A percentile compares a stretch with the other conserved stretches of the same genome.
These are phyloP conservation scores for Sporothrix variecibatus DNA, from an alignment of 2,329 filamentous ascomycete species.

Conservation along the genomic window DNA sequence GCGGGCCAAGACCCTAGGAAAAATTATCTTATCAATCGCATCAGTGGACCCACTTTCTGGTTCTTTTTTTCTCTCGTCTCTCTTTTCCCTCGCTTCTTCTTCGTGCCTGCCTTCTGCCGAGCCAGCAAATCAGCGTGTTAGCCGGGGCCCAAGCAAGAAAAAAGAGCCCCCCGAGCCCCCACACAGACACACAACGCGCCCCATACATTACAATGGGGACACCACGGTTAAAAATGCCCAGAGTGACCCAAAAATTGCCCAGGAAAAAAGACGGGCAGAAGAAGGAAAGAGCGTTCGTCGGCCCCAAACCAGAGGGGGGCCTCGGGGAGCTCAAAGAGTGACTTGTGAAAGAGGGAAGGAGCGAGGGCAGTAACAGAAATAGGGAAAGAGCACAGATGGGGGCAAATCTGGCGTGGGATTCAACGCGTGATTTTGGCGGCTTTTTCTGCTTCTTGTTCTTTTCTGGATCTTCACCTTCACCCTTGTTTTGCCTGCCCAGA, in stretches of 20 bases:
- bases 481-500: not conserved
- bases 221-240: not conserved
- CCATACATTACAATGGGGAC: conserved; percentile 20
- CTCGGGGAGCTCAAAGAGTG: not conserved
- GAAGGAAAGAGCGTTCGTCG: conserved; percentile 5
- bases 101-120: conserved; percentile 9
- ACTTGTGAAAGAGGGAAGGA: not conserved
- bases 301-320: not conserved
- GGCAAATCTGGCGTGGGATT: not conserved
- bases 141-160: not conserved
- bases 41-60: conserved; percentile 26
- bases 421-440: not conserved
- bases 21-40: conserved; percentile 38
- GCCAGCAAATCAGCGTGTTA: conserved; percentile 24
- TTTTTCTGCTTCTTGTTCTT: not conserved
- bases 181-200: not conserved
- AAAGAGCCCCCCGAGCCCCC: not conserved
- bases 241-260: not conserved
- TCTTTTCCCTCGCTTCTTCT: conserved; percentile 15
- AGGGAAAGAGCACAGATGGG: not conserved
- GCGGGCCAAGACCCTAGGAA: conserved; percentile 20
- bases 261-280: not conserved
- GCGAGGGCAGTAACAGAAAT: not conserved
- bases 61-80: conserved; percentile 16
- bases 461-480: not conserved